A percentile compares a stretch with the other conserved stretches of the same genome.
Evolutionary conservation across 306 rosid genomes (phyloP).

Genomic region (Prunus armeniaca): DNA sequence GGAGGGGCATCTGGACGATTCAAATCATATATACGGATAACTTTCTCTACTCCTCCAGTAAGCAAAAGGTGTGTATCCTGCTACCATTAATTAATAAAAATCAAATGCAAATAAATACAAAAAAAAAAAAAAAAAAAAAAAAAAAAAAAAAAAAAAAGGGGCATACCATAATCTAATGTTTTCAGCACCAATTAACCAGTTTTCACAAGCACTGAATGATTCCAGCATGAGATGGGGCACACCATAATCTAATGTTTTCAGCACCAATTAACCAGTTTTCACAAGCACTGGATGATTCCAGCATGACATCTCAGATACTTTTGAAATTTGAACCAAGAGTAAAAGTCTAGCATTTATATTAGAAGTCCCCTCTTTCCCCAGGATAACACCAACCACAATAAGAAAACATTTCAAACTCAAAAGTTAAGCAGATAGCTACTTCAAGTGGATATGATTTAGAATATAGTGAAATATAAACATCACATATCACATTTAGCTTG

Average conservation of each 20-base stretch:
- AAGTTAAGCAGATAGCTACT: neutral
- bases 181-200: conserved; percentile 5
- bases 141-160: neutral
- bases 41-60: conserved; percentile 92
- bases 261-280: conserved; percentile 10
- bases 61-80: conserved; percentile 89
- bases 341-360: neutral
- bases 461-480: neutral
- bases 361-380: neutral
- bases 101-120: too few species aligned
- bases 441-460: neutral
- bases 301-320: neutral
- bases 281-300: neutral
- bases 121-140: neutral
- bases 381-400: neutral
- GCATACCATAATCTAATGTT: too few species aligned
- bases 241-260: neutral
- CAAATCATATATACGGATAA: conserved; percentile 86
- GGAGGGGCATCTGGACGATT: conserved; percentile 95
- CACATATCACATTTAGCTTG: neutral
- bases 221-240: too few species aligned
- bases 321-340: neutral
- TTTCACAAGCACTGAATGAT: neutral
- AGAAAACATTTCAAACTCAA: neutral
- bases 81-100: conserved; percentile 23